Percentiles rank a stretch among this genome's conserved stretches.
Conservation (phyloP, 192 early-diverging fungal genomes). For the Backusella tarrabulga region DNA sequence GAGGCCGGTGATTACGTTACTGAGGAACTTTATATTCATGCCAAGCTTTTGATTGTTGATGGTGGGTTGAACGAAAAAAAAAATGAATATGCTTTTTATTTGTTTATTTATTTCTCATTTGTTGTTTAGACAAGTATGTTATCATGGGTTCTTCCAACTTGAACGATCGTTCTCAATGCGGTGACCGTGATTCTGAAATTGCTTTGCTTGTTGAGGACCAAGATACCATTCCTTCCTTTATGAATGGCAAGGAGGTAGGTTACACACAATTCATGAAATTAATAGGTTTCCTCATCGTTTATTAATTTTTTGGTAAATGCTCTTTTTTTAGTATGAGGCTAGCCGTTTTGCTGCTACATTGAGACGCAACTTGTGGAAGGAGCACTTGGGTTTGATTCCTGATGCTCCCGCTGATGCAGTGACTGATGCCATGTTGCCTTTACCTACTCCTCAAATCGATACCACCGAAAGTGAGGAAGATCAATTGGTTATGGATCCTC, state of each 20-base stretch:
- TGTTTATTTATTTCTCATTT: neutral
- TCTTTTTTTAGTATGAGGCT: conserved; percentile 59
- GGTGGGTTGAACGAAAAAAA: conserved; percentile 47
- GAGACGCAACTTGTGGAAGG: conserved; percentile 73
- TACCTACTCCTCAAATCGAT: conserved; percentile 30
- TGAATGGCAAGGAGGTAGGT: conserved; percentile 67
- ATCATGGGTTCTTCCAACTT: conserved; percentile 89
- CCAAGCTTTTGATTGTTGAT: conserved; percentile 86
- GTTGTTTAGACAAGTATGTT: conserved; percentile 37
- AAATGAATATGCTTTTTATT: neutral
- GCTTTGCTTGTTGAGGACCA: conserved; percentile 80
- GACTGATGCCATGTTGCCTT: conserved; percentile 28
- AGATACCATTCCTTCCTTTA: conserved; percentile 59
- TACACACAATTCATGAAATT: neutral
- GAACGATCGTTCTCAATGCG: conserved; percentile 87
- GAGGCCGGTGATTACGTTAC: conserved; percentile 56
- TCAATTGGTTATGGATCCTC: conserved; percentile 62
- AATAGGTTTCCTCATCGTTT: conserved; percentile 27
- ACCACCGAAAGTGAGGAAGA: conserved; percentile 32
- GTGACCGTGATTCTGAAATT: conserved; percentile 85
- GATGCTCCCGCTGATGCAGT: conserved; percentile 37
- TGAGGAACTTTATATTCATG: conserved; percentile 87
- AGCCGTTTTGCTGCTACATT: conserved; percentile 71
- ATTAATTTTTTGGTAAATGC: neutral
- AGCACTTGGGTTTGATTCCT: conserved; percentile 77